Evolutionary conservation across 139 green algal genomes (phyloP).

Genomic region (Medakamo hakoo): DNA sequence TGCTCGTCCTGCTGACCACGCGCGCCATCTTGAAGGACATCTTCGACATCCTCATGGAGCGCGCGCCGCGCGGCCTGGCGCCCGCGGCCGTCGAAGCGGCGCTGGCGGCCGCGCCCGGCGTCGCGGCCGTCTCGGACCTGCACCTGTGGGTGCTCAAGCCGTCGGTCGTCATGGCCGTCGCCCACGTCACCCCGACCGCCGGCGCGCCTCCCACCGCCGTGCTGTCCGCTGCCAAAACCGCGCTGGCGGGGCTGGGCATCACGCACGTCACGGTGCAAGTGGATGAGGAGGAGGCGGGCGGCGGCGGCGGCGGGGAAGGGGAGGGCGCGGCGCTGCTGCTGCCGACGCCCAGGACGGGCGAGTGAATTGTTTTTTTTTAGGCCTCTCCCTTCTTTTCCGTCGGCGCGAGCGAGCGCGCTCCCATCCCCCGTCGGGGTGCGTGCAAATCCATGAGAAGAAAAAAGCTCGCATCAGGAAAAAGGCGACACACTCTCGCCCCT

Average conservation of each 20-base stretch:
- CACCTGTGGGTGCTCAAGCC: constrained; percentile 79
- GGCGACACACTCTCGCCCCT: background rate
- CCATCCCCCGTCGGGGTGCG: too few species aligned
- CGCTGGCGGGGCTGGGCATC: constrained; percentile 27
- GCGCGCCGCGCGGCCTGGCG: constrained; percentile 45
- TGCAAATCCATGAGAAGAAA: too few species aligned
- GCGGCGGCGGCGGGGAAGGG: too few species aligned
- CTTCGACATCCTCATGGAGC: constrained; percentile 82
- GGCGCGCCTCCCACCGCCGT: constrained; percentile 6
- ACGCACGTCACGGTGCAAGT: constrained; percentile 59
- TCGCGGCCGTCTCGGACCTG: constrained; percentile 72
- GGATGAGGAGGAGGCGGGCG: too few species aligned
- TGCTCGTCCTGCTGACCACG: constrained; percentile 76
- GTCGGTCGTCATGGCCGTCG: constrained; percentile 50
- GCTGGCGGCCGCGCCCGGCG: constrained; percentile 35
- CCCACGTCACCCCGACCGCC: constrained; percentile 27
- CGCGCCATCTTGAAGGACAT: constrained; percentile 64
- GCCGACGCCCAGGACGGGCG: too few species aligned
- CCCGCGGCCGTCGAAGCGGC: background rate
- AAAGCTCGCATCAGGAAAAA: background rate
- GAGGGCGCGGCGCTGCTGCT: too few species aligned
- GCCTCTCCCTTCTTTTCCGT: too few species aligned
- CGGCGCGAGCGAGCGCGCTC: too few species aligned
- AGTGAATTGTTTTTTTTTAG: too few species aligned
- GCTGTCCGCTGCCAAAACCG: background rate